A percentile compares a stretch with the other conserved stretches of the same genome.
These are phyloP conservation scores for Boechera divaricarpa DNA, from an alignment of 345 rosid genomes.

Conservation along the genomic window DNA sequence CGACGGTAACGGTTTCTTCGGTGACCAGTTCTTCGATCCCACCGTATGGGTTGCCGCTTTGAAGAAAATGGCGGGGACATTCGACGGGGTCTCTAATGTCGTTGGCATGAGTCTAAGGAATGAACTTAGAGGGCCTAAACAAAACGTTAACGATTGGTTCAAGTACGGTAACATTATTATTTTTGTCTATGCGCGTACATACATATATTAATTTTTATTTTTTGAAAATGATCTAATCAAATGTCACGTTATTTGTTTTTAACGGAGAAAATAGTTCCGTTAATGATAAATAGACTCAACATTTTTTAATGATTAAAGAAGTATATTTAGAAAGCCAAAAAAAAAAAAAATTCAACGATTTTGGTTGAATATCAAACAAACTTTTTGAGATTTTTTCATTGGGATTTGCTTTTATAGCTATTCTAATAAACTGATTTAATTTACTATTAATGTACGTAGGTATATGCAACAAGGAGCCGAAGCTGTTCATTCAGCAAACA, in stretches of 20 bases:
- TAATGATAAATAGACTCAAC: too few relatives aligned
- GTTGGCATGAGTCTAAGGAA: slow-evolving; percentile 96
- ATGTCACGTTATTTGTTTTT: neutral
- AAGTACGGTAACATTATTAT: slow-evolving; percentile 53
- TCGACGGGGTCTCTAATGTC: slow-evolving; percentile 65
- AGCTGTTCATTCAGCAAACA: slow-evolving; percentile 86
- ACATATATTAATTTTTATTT: neutral
- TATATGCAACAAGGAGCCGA: slow-evolving; percentile 93
- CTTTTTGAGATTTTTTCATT: neutral
- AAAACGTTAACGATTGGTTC: slow-evolving; percentile 85
- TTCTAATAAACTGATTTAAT: neutral
- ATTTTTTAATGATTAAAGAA: too few relatives aligned
- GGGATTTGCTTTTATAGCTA: neutral
- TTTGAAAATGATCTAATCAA: neutral
- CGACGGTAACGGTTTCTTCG: slow-evolving; percentile 97
- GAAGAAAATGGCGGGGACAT: slow-evolving; percentile 69
- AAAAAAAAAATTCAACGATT: neutral
- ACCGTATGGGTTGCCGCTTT: slow-evolving; percentile 72
- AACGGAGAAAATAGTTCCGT: too few relatives aligned
- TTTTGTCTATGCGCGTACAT: neutral
- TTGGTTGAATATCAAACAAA: neutral
- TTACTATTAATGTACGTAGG: slow-evolving; percentile 31
- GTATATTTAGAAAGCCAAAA: neutral
- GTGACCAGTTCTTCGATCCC: slow-evolving; percentile 80
- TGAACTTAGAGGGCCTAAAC: slow-evolving; percentile 87